A percentile compares a stretch with the other conserved stretches of the same genome.
Conservation (phyloP, 805 yeast species). For the Spathaspora hagerdaliae region DNA sequence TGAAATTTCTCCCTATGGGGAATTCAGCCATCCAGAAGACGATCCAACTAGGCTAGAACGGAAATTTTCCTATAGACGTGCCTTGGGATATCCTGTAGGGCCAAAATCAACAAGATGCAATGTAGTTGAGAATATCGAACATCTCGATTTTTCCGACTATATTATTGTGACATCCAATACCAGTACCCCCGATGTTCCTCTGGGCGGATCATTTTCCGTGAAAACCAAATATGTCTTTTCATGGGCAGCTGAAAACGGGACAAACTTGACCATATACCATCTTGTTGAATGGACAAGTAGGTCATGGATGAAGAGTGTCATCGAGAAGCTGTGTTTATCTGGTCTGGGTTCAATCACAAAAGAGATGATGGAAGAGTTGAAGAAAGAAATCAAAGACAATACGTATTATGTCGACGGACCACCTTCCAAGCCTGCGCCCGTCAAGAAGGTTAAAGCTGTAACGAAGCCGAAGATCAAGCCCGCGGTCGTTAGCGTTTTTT, state of each 20-base stretch:
- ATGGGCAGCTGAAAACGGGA: slow-evolving; percentile 67
- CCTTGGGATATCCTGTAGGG: slow-evolving; percentile 77
- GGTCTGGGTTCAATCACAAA: slow-evolving; percentile 72
- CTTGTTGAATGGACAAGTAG: slow-evolving; percentile 85
- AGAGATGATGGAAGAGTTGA: slow-evolving; percentile 41
- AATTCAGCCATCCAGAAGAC: slow-evolving; percentile 29
- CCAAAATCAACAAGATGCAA: slow-evolving; percentile 88
- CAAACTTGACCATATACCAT: slow-evolving; percentile 62
- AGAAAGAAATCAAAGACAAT: slow-evolving; percentile 19
- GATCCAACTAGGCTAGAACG: slow-evolving; percentile 43
- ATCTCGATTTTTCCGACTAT: slow-evolving; percentile 48
- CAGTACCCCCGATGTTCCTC: slow-evolving; percentile 91
- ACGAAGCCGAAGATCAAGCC: background rate
- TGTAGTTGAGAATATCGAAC: slow-evolving; percentile 53
- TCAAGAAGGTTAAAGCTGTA: slow-evolving; percentile 1
- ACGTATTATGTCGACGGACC: slow-evolving; percentile 21
- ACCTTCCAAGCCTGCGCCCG: background rate
- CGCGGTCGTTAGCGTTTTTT: background rate
- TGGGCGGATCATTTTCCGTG: slow-evolving; percentile 78
- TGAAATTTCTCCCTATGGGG: slow-evolving; percentile 36
- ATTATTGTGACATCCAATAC: slow-evolving; percentile 62
- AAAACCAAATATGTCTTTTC: slow-evolving; percentile 66
- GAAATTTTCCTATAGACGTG: slow-evolving; percentile 65
- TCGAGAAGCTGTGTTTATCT: slow-evolving; percentile 76
- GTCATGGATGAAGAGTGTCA: slow-evolving; percentile 87